Evolutionary conservation across 73 alveolate genomes (phyloP).

Genomic region (Paramecium tetraurelia): DNA sequence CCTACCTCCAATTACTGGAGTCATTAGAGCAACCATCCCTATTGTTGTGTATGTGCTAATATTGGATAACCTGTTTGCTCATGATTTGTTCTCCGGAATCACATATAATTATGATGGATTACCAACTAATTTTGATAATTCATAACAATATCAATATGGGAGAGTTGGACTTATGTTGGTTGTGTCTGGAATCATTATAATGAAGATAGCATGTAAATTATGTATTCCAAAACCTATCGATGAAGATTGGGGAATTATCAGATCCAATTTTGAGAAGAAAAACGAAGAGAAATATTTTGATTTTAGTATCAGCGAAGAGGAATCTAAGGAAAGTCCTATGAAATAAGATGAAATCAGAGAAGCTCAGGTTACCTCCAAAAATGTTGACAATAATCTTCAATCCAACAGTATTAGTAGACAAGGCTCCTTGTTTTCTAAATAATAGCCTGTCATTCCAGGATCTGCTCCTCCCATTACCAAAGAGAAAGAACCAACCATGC

Average conservation of each 20-base stretch:
- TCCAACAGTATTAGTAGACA: slow-evolving; percentile 6
- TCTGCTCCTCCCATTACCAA: not conserved
- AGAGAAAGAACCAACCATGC: not conserved
- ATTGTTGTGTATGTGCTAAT: not conserved
- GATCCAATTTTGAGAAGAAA: not conserved
- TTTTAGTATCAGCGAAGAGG: not conserved
- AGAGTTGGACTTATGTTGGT: slow-evolving; percentile 8
- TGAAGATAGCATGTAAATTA: slow-evolving; percentile 14
- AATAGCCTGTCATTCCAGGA: not conserved
- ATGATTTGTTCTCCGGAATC: not conserved
- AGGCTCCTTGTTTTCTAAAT: not conserved
- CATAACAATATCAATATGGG: not conserved
- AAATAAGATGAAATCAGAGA: slow-evolving; percentile 44
- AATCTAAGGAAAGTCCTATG: not conserved
- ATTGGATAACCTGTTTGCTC: not conserved
- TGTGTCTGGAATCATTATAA: not conserved
- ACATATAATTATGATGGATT: slow-evolving; percentile 16
- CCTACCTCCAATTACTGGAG: slow-evolving; percentile 3
- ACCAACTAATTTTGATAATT: not conserved
- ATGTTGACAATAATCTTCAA: not conserved
- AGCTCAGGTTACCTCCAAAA: not conserved
- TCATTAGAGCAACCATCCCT: slow-evolving; percentile 1
- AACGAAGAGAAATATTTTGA: not conserved
- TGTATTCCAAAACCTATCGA: slow-evolving; percentile 12
- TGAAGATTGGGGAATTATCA: slow-evolving; percentile 11